Evolutionary conservation across 306 rosid species (phyloP).

Genomic region (Gastrolobium bilobum): DNA sequence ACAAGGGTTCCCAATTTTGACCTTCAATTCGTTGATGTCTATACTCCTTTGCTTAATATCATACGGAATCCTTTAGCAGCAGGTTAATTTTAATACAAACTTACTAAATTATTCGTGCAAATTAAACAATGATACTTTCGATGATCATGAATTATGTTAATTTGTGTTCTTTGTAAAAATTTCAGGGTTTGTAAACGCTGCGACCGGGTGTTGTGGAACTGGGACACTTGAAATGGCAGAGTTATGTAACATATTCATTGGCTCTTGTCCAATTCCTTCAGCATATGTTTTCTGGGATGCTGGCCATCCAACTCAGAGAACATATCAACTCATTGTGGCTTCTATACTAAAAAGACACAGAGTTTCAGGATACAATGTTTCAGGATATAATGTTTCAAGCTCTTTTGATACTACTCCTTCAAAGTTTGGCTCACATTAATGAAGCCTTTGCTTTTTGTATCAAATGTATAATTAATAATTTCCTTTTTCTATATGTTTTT

Average conservation of each 20-base stretch:
- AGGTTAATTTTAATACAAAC: constrained; percentile 34
- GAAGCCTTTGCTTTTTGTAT: too few relatives aligned
- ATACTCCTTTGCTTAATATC: constrained; percentile 41
- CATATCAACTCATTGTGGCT: constrained; percentile 40
- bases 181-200: constrained; percentile 51
- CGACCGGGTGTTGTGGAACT: constrained; percentile 56
- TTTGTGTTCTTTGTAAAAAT: background rate
- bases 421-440: too few relatives aligned
- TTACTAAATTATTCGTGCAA: background rate
- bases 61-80: constrained; percentile 36
- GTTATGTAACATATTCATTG: background rate
- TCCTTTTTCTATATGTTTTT: too few relatives aligned
- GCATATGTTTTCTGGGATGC: constrained; percentile 54
- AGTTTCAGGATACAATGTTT: background rate
- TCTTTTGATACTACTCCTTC: too few relatives aligned
- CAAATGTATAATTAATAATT: too few relatives aligned
- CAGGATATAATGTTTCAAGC: background rate
- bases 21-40: constrained; percentile 51
- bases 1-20: background rate
- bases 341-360: constrained; percentile 4
- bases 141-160: too few relatives aligned
- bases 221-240: constrained; percentile 21
- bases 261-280: constrained; percentile 37
- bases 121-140: too few relatives aligned
- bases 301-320: constrained; percentile 57